Conservation (phyloP, 352 stramenopile genomes). For the Phytopythium montanum region DNA sequence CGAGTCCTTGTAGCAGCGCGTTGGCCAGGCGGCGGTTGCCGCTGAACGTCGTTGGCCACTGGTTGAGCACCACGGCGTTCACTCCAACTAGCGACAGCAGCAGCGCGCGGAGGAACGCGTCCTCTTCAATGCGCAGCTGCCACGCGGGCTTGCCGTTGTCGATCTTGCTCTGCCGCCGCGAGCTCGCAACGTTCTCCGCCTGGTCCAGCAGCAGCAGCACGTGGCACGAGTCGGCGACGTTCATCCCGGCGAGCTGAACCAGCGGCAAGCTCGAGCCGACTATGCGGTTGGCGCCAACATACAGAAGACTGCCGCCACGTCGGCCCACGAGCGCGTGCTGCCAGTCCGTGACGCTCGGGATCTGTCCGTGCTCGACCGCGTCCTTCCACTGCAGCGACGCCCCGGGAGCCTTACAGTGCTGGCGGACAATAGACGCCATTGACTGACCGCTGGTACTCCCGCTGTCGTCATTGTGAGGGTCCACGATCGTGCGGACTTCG, state of each 20-base stretch:
- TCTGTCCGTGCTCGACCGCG: slow-evolving; percentile 47
- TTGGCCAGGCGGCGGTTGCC: slow-evolving; percentile 61
- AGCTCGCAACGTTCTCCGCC: slow-evolving; percentile 71
- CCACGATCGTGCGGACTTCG: slow-evolving; percentile 61
- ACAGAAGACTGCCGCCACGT: slow-evolving; percentile 58
- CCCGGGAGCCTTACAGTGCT: slow-evolving; percentile 25
- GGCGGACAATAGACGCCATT: slow-evolving; percentile 36
- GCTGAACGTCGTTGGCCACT: slow-evolving; percentile 80
- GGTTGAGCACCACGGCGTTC: slow-evolving; percentile 73
- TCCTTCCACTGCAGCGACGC: slow-evolving; percentile 53
- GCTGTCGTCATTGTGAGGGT: slow-evolving; percentile 54
- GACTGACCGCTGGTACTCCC: slow-evolving; percentile 33
- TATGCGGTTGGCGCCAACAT: slow-evolving; percentile 64
- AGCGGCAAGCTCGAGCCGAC: slow-evolving; percentile 46
- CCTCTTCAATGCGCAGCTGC: slow-evolving; percentile 59
- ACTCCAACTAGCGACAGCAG: slow-evolving; percentile 78
- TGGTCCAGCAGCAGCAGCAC: slow-evolving; percentile 71
- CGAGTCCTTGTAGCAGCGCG: slow-evolving; percentile 40
- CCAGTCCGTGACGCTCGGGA: slow-evolving; percentile 66
- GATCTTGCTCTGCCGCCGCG: slow-evolving; percentile 81
- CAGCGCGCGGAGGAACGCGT: slow-evolving; percentile 54
- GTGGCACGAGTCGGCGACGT: slow-evolving; percentile 55
- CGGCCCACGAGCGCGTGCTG: slow-evolving; percentile 56
- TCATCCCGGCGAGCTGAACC: slow-evolving; percentile 62
- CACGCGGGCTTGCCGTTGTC: slow-evolving; percentile 73